Percentiles rank a stretch among this genome's conserved stretches.
Evolutionary conservation across 192 early-diverging fungal genomes (phyloP).

Genomic region (Coemansia sp.): DNA sequence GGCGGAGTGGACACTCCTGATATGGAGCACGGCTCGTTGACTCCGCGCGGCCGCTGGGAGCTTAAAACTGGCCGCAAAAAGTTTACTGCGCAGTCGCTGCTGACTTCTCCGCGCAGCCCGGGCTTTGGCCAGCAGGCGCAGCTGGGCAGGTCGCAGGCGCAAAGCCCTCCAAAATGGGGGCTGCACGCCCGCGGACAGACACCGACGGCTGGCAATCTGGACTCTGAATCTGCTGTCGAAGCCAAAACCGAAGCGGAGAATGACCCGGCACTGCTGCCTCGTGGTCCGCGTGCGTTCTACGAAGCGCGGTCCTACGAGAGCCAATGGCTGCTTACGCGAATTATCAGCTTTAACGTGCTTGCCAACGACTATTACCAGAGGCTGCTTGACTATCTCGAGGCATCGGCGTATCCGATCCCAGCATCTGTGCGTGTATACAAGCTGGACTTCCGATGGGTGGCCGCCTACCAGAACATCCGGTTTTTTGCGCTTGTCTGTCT

Average conservation of each 20-base stretch:
- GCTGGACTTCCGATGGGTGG: constrained; percentile 46
- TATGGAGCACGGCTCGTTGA: constrained; percentile 43
- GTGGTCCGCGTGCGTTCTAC: constrained; percentile 32
- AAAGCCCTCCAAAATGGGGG: constrained; percentile 8
- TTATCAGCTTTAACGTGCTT: constrained; percentile 18
- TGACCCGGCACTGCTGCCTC: constrained; percentile 29
- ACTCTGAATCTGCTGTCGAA: not conserved
- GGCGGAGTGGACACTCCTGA: constrained; percentile 20
- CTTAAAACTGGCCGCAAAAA: constrained; percentile 45
- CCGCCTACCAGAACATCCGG: constrained; percentile 39
- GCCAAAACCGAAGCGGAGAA: not conserved
- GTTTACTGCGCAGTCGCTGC: constrained; percentile 46
- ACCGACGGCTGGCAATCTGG: not conserved
- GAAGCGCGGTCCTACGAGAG: constrained; percentile 50
- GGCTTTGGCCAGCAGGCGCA: not conserved
- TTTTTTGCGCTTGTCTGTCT: constrained; percentile 23
- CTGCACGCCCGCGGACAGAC: constrained; percentile 1
- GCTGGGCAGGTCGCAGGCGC: not conserved
- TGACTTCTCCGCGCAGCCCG: constrained; percentile 17
- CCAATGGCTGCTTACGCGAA: constrained; percentile 45
- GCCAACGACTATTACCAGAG: constrained; percentile 36
- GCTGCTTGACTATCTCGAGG: constrained; percentile 15
- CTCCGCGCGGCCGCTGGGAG: constrained; percentile 50
- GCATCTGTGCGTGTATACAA: constrained; percentile 13
- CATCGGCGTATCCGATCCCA: constrained; percentile 13